A percentile compares a stretch with the other conserved stretches of the same genome.
Evolutionary conservation across 139 green algal genomes (phyloP).

Genomic region (Eudorina sp.): DNA sequence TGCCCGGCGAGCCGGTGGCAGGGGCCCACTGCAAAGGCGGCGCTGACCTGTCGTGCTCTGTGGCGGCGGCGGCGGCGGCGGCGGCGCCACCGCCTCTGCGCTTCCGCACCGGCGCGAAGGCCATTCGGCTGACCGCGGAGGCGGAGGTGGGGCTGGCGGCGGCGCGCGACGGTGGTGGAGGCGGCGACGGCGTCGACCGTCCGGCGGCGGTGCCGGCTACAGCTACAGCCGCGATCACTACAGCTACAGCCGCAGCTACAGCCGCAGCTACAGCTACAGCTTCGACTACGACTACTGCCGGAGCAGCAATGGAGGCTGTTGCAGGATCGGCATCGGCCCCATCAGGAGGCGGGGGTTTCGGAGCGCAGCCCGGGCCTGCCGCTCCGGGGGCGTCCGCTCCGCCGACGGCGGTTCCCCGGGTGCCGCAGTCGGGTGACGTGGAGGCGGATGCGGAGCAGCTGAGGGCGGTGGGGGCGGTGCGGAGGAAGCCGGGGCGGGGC

Average conservation of each 20-base stretch:
- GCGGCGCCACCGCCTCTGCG: neutral
- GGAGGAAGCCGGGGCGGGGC: conserved; percentile 92
- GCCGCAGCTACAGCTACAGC: too few relatives aligned
- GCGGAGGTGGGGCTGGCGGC: neutral
- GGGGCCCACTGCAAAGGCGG: neutral
- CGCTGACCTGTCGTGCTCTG: neutral
- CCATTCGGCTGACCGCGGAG: conserved; percentile 41
- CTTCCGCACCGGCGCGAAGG: conserved; percentile 55
- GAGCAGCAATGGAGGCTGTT: too few relatives aligned
- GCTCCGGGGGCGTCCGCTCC: too few relatives aligned
- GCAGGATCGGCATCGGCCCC: too few relatives aligned
- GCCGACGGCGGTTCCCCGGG: neutral
- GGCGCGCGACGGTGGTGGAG: neutral
- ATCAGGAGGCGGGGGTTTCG: too few relatives aligned
- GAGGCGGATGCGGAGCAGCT: conserved; percentile 67
- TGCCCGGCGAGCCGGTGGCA: neutral
- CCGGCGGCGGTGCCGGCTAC: neutral
- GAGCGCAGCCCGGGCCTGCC: too few relatives aligned
- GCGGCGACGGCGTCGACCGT: too few relatives aligned
- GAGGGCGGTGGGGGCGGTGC: conserved; percentile 60
- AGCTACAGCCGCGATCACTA: neutral
- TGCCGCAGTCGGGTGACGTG: conserved; percentile 71
- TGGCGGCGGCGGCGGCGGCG: neutral
- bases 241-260: too few relatives aligned
- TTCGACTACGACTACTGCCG: too few relatives aligned